These are phyloP conservation scores for Stephanodiscus minutulus DNA, from an alignment of 108 stramenopile genomes.

Conservation along the genomic window DNA sequence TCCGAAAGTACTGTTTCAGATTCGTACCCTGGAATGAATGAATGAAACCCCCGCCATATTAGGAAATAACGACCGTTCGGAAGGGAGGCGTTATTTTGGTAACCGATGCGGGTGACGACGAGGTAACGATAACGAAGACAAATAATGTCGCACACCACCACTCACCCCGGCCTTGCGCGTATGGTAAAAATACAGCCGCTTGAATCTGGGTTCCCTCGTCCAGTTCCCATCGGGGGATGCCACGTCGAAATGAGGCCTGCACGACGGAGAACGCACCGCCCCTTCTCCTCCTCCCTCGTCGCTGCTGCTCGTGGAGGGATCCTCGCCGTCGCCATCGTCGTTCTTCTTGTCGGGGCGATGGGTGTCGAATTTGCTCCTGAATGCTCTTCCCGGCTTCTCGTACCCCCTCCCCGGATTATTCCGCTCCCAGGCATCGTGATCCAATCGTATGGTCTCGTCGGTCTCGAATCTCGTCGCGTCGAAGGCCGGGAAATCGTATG, in stretches of 20 bases:
- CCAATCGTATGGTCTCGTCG: constrained; percentile 7
- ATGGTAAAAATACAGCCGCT: constrained; percentile 43
- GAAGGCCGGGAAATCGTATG: constrained; percentile 28
- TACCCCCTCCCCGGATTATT: not conserved
- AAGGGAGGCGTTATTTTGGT: no score
- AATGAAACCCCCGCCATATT: no score
- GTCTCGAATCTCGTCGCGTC: constrained; percentile 20
- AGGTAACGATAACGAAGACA: no score
- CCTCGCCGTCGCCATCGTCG: not conserved
- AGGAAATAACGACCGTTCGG: no score
- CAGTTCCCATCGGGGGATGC: constrained; percentile 26
- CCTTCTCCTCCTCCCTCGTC: not conserved
- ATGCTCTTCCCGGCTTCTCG: not conserved
- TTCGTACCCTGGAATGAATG: constrained; percentile 23
- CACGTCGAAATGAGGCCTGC: constrained; percentile 38
- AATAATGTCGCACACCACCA: no score
- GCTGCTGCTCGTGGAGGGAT: not conserved
- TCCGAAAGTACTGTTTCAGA: constrained; percentile 31
- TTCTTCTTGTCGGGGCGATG: no score
- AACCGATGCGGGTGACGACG: no score
- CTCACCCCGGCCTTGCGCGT: constrained; percentile 15
- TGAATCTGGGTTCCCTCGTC: constrained; percentile 31
- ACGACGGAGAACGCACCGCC: constrained; percentile 33
- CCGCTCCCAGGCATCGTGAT: constrained; percentile 15
- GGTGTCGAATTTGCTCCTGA: constrained; percentile 1